Percentiles rank a stretch among this genome's conserved stretches.
phyloP scores from a whole-genome alignment of 192 early-diverging fungal species.

The Mortierella hygrophila region DNA sequence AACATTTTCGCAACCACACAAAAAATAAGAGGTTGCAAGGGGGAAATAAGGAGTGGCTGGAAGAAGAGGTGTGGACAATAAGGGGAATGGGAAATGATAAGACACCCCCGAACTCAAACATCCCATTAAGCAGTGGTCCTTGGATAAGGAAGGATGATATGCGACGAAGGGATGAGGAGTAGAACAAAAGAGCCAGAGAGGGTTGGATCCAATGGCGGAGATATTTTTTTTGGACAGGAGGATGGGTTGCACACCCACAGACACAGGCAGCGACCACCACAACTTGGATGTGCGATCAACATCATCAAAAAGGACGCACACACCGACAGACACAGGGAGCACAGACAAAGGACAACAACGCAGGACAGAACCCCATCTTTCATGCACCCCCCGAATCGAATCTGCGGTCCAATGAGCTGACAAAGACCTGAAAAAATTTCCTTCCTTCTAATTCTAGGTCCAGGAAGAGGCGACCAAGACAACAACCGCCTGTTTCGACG shows the following conservation, averaged over 20 bases:
- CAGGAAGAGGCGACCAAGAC: conserved; percentile 64
- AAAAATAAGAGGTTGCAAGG: not conserved
- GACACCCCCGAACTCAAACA: conserved; percentile 9
- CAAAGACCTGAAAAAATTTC: conserved; percentile 29
- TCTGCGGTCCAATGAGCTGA: conserved; percentile 68
- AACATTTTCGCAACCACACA: not conserved
- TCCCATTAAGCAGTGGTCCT: not conserved
- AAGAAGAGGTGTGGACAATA: not conserved
- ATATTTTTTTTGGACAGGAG: not conserved
- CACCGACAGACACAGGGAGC: too few relatives aligned
- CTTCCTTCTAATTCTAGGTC: conserved; percentile 23
- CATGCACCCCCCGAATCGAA: not conserved
- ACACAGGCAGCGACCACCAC: not conserved
- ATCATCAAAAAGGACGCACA: too few relatives aligned
- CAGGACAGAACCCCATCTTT: not conserved
- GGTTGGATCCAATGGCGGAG: not conserved
- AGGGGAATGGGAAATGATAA: not conserved
- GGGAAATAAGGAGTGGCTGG: not conserved
- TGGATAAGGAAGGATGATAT: not conserved
- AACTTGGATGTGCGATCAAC: not conserved
- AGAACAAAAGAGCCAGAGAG: not conserved
- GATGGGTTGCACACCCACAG: not conserved
- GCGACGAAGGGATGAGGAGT: not conserved
- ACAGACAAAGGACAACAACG: not conserved
- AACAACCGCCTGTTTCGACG: conserved; percentile 70